Conservation (phyloP, 2,329 filamentous ascomycete genomes). For the Penicillium sp. region DNA sequence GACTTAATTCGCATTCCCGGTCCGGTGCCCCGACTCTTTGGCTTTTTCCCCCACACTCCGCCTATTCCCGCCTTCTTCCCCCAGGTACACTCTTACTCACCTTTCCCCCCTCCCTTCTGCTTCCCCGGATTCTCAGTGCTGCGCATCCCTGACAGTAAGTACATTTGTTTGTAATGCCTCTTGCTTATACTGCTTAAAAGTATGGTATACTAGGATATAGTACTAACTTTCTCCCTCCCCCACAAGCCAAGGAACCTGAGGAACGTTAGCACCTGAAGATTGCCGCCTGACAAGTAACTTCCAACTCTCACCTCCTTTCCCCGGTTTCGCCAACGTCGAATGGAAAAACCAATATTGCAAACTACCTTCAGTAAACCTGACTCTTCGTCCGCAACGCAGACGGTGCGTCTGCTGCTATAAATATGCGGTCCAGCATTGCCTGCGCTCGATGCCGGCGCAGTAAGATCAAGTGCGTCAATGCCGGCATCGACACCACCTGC, state of each 20-base stretch:
- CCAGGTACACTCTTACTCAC: conserved; percentile 4
- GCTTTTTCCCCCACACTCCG: conserved; percentile 36
- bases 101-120: background rate
- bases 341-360: conserved; percentile 7
- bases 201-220: background rate
- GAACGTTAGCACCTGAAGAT: background rate
- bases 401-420: conserved; percentile 11
- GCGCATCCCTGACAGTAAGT: background rate
- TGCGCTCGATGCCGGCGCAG: conserved; percentile 71
- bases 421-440: conserved; percentile 73
- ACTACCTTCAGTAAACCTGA: conserved; percentile 2
- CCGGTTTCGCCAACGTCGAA: conserved; percentile 5
- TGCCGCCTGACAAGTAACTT: background rate
- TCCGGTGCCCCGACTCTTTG: conserved; percentile 30
- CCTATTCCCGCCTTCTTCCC: conserved; percentile 23
- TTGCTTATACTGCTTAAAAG: background rate
- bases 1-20: conserved; percentile 24
- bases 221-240: background rate
- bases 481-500: conserved; percentile 66
- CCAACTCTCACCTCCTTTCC: background rate
- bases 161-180: background rate
- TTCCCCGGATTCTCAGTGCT: conserved; percentile 1
- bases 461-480: conserved; percentile 84
- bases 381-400: conserved; percentile 6
- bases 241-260: background rate